Base-by-base conservation (phyloP, 805 yeast species). In the Blastobotrys muscicola region DNA sequence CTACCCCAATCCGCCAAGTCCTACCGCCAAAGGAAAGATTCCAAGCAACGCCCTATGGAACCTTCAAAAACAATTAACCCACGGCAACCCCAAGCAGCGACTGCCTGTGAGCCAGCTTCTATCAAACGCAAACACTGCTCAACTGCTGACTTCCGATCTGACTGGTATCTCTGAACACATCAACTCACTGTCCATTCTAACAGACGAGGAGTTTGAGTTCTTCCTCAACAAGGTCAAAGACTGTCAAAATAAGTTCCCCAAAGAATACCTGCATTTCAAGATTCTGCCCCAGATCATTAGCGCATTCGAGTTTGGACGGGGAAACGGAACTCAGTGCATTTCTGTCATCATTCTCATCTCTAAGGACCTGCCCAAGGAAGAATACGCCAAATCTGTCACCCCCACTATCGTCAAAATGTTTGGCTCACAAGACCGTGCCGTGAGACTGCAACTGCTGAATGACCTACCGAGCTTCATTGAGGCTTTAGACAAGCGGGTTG, bases 401-500 rank as follows among this genome's bases (percentile, higher is more conserved):
- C 87, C 90, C 1, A 64, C 78, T 0, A 69, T 87, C n/a, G 67
- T 83, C 31, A 66, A 71, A 34, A 71, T 82, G 16, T 89, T 78
- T 55, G 55, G 74, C 1, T 64, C 79, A 13, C 74, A 82, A 9
- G 96, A 90, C 61, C 71, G 97, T 49, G 77, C 87, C 1, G 70
- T 86, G 3, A 68, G 97, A 44, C 70, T 86, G 53, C 69, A 80
- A n/a, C 64, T 92, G 26, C 67, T 90, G 45, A 75, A 76, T 14
- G 66, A 76, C 38, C 63, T 90, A 44, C 80, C 87, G 0, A 59
- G 66, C 11, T 76, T 74, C 47, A 67, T 77, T 23, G 66, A 65
- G 1, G 60, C 61, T 32, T 59, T 86, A 15, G 68, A 76, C 2
- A 76, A 75, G 33, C 62, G 72, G 36, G 85, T 82, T 29, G 74